A percentile compares a stretch with the other conserved stretches of the same genome.
Evolutionary conservation across 2,329 filamentous ascomycete genomes (phyloP).

Genomic region (Taxawa tesnikishii): DNA sequence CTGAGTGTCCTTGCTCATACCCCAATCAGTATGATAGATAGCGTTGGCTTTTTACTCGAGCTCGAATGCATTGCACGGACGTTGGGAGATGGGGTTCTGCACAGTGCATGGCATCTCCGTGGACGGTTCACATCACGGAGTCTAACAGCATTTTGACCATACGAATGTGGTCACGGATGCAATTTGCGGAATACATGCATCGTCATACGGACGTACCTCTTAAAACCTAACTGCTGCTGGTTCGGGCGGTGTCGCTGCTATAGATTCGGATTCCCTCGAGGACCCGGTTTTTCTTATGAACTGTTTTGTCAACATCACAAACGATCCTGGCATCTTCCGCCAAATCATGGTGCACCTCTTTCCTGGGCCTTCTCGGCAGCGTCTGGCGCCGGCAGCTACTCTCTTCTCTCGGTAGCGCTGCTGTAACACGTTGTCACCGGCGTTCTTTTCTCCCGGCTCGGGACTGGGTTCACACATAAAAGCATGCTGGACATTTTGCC

Average conservation of each 20-base stretch:
- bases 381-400: not conserved
- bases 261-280: conserved; percentile 8
- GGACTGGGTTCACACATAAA: too few species aligned
- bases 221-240: not conserved
- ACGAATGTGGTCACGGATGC: too few species aligned
- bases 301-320: conserved; percentile 1
- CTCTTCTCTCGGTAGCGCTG: not conserved
- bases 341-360: not conserved
- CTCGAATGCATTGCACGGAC: conserved; percentile 6
- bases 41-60: conserved; percentile 29
- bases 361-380: not conserved
- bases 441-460: conserved; percentile 6
- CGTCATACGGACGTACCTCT: too few species aligned
- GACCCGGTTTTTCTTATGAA: conserved; percentile 3
- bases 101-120: not conserved
- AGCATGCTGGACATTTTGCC: not conserved
- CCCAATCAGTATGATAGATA: conserved; percentile 38
- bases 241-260: conserved; percentile 6
- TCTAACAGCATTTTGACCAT: too few species aligned
- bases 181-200: too few species aligned
- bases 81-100: not conserved
- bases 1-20: conserved; percentile 31
- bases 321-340: conserved; percentile 7
- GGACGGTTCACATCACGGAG: too few species aligned
- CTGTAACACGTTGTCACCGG: conserved; percentile 1